Evolutionary conservation across 345 rosid species (phyloP).

Genomic region (Erysimum cheiranthoides): DNA sequence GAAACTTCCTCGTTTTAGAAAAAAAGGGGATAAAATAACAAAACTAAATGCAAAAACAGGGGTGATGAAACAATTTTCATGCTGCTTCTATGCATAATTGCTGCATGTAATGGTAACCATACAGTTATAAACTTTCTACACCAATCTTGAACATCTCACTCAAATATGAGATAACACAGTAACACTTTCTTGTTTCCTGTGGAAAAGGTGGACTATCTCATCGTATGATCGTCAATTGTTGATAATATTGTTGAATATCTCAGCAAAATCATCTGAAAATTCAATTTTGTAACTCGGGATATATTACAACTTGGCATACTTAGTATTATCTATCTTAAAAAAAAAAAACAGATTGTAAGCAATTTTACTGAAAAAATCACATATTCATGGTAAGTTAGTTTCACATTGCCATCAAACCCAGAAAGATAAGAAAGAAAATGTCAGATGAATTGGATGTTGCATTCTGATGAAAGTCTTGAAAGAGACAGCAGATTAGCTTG

Average conservation of each 20-base stretch:
- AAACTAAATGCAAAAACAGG: background rate
- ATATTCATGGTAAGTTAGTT: background rate
- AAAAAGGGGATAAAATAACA: background rate
- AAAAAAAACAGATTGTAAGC: background rate
- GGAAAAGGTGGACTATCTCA: too few species aligned
- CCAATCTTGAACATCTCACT: background rate
- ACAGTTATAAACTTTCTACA: background rate
- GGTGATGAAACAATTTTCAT: constrained; percentile 15
- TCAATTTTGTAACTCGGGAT: background rate
- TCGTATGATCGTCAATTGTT: too few species aligned
- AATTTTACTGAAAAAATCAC: background rate
- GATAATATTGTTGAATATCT: too few species aligned
- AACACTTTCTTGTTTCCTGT: too few species aligned
- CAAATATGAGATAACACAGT: background rate
- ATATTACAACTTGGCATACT: background rate
- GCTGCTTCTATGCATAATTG: constrained; percentile 33
- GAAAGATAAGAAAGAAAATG: background rate
- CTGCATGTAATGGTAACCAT: constrained; percentile 17
- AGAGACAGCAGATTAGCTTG: too few species aligned
- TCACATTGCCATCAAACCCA: background rate
- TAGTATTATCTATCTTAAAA: background rate
- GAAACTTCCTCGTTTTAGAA: constrained; percentile 29
- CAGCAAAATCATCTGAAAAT: too few species aligned
- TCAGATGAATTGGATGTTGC: background rate
- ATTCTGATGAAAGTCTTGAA: background rate